phyloP scores from a whole-genome alignment of 768 basidiomycete genomes.

The Hericium rajendrae region DNA sequence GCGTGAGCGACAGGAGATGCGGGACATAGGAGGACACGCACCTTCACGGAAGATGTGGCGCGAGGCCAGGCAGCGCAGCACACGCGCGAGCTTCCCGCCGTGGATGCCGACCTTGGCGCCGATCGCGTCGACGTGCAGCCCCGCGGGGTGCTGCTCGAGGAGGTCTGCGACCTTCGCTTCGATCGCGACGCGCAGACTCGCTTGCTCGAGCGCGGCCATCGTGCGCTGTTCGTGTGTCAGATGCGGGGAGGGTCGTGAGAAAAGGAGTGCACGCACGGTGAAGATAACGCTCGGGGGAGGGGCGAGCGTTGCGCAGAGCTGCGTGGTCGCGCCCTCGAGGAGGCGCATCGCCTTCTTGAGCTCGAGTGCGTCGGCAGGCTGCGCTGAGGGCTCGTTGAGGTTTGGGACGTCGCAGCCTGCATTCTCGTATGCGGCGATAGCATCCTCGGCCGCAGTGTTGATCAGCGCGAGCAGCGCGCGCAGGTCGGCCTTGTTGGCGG shows the following conservation, averaged over 20 bases:
- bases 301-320: conserved; percentile 14
- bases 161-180: conserved; percentile 30
- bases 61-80: conserved; percentile 30
- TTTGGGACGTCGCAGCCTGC: conserved; percentile 6
- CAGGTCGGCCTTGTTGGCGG: conserved; percentile 17
- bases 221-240: background rate
- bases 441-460: conserved; percentile 17
- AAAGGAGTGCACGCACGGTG: conserved; percentile 8
- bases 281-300: conserved; percentile 11
- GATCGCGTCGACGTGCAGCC: conserved; percentile 27
- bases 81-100: conserved; percentile 26
- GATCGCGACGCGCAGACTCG: conserved; percentile 26
- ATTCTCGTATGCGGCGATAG: conserved; percentile 14
- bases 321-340: conserved; percentile 17
- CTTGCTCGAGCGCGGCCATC: conserved; percentile 2
- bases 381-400: background rate
- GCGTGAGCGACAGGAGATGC: background rate
- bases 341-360: conserved; percentile 12
- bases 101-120: conserved; percentile 23
- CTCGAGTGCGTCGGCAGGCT: conserved; percentile 7
- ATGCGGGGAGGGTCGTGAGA: background rate
- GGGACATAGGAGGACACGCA: conserved; percentile 4
- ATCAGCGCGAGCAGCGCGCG: conserved; percentile 23
- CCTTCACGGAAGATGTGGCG: conserved; percentile 34
- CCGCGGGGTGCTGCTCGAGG: conserved; percentile 26